Evolutionary conservation across 495 filamentous ascomycete genomes (phyloP).

Genomic region (Penicillium argentinense): DNA sequence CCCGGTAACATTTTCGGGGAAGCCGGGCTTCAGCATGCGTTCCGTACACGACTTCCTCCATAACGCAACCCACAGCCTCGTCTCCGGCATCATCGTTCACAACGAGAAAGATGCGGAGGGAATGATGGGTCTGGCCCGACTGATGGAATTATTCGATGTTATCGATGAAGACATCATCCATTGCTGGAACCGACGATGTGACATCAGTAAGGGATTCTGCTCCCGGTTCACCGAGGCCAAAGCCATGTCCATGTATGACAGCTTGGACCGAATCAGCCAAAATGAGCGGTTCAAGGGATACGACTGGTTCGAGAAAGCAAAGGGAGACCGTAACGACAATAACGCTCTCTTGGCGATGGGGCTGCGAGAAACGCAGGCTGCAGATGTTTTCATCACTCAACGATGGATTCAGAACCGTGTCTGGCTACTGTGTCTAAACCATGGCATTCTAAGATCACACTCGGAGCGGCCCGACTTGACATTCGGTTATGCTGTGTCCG

Average conservation of each 20-base stretch:
- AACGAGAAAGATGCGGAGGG: conserved; percentile 45
- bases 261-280: conserved; percentile 30
- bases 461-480: conserved; percentile 58
- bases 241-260: conserved; percentile 36
- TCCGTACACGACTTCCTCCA: conserved; percentile 42
- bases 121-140: conserved; percentile 42
- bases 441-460: conserved; percentile 52
- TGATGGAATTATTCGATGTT: conserved; percentile 45
- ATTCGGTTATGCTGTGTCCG: conserved; percentile 68
- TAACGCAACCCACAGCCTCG: conserved; percentile 37
- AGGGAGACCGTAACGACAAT: conserved; percentile 26
- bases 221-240: conserved; percentile 36
- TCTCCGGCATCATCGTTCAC: conserved; percentile 46
- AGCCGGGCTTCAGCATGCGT: conserved; percentile 37
- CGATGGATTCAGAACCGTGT: conserved; percentile 82
- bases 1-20: conserved; percentile 41
- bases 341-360: conserved; percentile 44
- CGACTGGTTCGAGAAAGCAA: conserved; percentile 64
- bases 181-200: conserved; percentile 44
- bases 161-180: conserved; percentile 45
- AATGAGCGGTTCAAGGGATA: conserved; percentile 49
- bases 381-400: conserved; percentile 70
- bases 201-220: conserved; percentile 32
- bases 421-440: conserved; percentile 66
- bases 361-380: conserved; percentile 65